Percentiles rank a stretch among this genome's conserved stretches.
These are phyloP conservation scores for Calonectria multiphialidica DNA, from an alignment of 2,329 filamentous ascomycete species.

Conservation along the genomic window DNA sequence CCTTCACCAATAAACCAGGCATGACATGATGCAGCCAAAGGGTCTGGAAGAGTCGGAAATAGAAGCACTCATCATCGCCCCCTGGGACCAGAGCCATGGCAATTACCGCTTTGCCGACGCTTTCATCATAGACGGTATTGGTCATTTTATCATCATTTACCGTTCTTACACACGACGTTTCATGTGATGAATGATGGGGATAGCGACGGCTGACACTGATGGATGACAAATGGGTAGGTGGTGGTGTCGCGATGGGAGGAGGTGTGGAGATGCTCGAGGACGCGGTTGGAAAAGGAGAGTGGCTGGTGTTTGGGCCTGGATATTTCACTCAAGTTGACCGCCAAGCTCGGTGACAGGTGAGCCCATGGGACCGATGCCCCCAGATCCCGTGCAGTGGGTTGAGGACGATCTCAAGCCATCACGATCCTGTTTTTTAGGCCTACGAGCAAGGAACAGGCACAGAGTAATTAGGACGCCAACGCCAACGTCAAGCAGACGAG, in stretches of 20 bases:
- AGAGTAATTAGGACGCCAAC: conserved; percentile 25
- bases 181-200: neutral
- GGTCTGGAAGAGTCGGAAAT: conserved; percentile 20
- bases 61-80: conserved; percentile 5
- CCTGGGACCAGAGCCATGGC: neutral
- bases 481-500: conserved; percentile 27
- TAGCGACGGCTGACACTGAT: neutral
- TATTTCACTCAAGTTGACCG: neutral
- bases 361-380: neutral
- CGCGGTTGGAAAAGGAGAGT: conserved; percentile 8
- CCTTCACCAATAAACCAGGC: conserved; percentile 7
- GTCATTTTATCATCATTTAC: neutral
- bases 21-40: conserved; percentile 19
- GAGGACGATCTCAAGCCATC: conserved; percentile 19
- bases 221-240: conserved; percentile 10
- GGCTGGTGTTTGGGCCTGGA: conserved; percentile 6
- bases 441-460: conserved; percentile 19
- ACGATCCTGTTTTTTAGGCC: conserved; percentile 7
- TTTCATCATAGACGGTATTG: conserved; percentile 10
- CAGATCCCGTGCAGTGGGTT: conserved; percentile 12
- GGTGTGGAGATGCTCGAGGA: conserved; percentile 2
- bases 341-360: conserved; percentile 17
- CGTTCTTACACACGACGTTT: neutral
- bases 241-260: neutral
- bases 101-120: neutral